Base-by-base conservation (phyloP, 441 rosid species). In the Euphorbia corollata region DNA sequence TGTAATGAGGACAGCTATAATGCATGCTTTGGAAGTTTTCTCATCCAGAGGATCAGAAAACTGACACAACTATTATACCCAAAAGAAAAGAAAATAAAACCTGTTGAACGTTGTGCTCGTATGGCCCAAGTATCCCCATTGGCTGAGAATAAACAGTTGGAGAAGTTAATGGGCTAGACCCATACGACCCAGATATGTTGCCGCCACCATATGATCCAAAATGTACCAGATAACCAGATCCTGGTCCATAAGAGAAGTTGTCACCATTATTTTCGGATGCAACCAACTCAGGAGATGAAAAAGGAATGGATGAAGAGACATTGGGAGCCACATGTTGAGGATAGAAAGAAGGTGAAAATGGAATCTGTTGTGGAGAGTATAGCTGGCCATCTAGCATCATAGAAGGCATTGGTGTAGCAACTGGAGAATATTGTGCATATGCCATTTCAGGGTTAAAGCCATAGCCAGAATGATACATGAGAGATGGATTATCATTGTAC, bases 111-210 rank as follows among this genome's bases (percentile, higher is more conserved):
- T 73, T 82, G 38, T 83, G 92, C 72, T 88, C 91, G 38, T 86
- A 85, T 24, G 92, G 73, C 68, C 95, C 92, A 78, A 86, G 88
- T 67, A 88, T 88, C 73, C 92, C 92, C 85, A 82, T 75, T 19
- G 85, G 80, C 70, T 82, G 95, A 73, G 90, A 84, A 79, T 88
- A 88, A 48, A 78, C 75, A 22, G 80, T 59, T 66, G 83, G 71
- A 3, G 89, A 78, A 47, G 81, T 36, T 61, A 81, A 68, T 67
- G 86, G 67, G 77, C 69, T 71, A 59, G 73, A 78, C 70, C 76
- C 85, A 64, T 64, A 81, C 69, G 75, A 74, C 4, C 80, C 85
- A 38, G 87, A 68, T 39, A 80, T 24, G 55, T 66, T 78, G 50
- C 75, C 85, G 63, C 85, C 88, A 61, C 81, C 90, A 74, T 67